Base-by-base conservation (phyloP, 2,329 filamentous ascomycete genomes). In the Fusarium beomiforme region DNA sequence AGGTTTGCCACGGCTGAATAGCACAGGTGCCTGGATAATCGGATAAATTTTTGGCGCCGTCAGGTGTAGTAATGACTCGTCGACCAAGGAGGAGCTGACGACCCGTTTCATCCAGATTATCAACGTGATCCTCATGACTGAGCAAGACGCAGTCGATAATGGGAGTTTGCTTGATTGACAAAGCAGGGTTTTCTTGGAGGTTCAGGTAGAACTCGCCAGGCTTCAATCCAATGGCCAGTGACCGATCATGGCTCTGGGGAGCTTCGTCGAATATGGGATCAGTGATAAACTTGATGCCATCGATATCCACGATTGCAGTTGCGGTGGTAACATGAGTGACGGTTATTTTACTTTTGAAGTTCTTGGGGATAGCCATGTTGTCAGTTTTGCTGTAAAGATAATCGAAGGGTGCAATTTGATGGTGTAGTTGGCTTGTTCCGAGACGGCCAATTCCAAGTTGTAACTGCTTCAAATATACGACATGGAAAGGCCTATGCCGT, bases 181-280 rank as follows among this genome's bases (percentile, higher is more conserved):
- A 17, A 4, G 43, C 16, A 3, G 55, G 55, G 7, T 33, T 21
- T 14, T 58, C 8, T 39, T 26, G 43, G 17, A 51, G 5, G 0
- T 12, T 37, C 4, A 37, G 47, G 1, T 16, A 51, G 9, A 51
- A 51, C 19, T 26, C 21, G 9, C 31, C 47, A 1, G 47, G 21
- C 12, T 37, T 31, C 17, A 56, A 34, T 3, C 34, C 43, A 31
- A 7, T 8, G 19, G 6, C 31, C 1, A 37, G 31, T 37, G 31
- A 37, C 2, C 47, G 31, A 7, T 51, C 47, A n/a, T 37, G 31
- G 21, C 47, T 37, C 6, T 24, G 31, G 3, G 43, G 31, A 19
- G 55, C 43, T 5, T 58, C 43, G 8, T 49, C 43, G 17, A 58
- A 58, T 6, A 58, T 29, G 13, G 55, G 55, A 31, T 58, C 55